Base-by-base conservation (phyloP, 2,329 filamentous ascomycete species). In the Arachnomyces sp. region DNA sequence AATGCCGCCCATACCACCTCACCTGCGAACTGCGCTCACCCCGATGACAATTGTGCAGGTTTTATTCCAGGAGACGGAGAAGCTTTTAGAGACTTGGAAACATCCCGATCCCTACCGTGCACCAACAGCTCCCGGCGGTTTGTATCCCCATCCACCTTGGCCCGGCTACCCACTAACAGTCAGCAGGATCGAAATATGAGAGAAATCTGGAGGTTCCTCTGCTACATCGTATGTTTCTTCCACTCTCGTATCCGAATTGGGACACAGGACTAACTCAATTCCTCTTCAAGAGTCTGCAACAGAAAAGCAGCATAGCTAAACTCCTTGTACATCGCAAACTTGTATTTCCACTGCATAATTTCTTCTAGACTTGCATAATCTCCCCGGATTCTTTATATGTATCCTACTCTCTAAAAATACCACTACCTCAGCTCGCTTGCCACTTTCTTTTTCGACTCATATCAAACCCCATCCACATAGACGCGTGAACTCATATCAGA, bases 121-220 rank as follows among this genome's bases (percentile, higher is more conserved):
- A 49, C 92, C 92, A 11, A 94, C 87, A 31, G 90, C 92, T 30
- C 92, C 92, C 8, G 92, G 92, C 74, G 92, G 90, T 92, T 71
- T 49, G 76, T 57, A 38, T 39, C 31, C 30, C 30, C 38, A 33
- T 50, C 52, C 49, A 47, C 49, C 48, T 49, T 32, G 25, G 13
- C 20, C 3, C 13, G n/a, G 12, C 30, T 13, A 13, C 14, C 7
- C 14, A 34, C 40, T 47, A 14, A 36, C 33, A 43, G 39, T 42
- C 45, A 44, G 34, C 52, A 94, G 87, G 88, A 51, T 94, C 87
- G 49, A 96, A 96, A 74, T 96, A 84, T 66, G 92, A 96, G 69
- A 78, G 92, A 62, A 98, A 98, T 65, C 63, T 96, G 40, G 85
- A 87, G 28, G 76, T 78, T 43, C 88, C 82, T 28, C 80, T 82